Evolutionary conservation across 1,284 basidiomycete genomes (phyloP), one percentile per base, ranked within the genome.

Genomic region (Naganishia albida): DNA sequence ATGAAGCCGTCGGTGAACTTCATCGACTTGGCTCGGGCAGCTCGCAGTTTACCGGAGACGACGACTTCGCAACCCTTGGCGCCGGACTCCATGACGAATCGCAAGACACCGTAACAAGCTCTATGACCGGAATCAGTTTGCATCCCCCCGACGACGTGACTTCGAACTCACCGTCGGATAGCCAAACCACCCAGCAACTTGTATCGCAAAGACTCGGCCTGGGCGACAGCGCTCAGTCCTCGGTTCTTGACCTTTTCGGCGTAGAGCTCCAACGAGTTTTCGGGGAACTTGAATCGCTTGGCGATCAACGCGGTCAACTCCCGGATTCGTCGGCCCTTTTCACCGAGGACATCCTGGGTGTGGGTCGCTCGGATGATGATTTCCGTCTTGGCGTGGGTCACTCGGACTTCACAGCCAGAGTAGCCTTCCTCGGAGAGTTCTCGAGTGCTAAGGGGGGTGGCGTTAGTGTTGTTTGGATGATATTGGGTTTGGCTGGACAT

Each of bases 1-100:
- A 99, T 98, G 88, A 97, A 98, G 62, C 96, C 96, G 77, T 99
- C 96, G 79, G 94, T 97, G 85, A 99, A 99, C 83, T 99, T 99
- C 96, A 99, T 99, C 55, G 92, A 91, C 84, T 99, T 99, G 78
- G 96, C 96, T 87, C 94, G 93, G 73, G 96, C 96, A 75, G 95
- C 96, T 81, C 96, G 93, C 76, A 99, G 91, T 83, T 99, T 99
- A 79, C 96, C 96, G 72, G 95, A 99, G 71, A 99, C 93, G 78
- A 99, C 92, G 72, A 99, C 96, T 83, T 99, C 96, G 80, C 94
- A 98, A 82, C 96, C 96, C 85, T 99, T 99, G 73, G 96, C 96
- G 74, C 92, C 92, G 67, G 94, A 97, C 84, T 99, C 96, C 96
- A 99, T 99, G 74, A 99, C 93, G 85, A 98, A 99, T 77, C 96